A percentile compares a stretch with the other conserved stretches of the same genome.
phyloP scores from a whole-genome alignment of 768 basidiomycete species.

The Russula virescens region DNA sequence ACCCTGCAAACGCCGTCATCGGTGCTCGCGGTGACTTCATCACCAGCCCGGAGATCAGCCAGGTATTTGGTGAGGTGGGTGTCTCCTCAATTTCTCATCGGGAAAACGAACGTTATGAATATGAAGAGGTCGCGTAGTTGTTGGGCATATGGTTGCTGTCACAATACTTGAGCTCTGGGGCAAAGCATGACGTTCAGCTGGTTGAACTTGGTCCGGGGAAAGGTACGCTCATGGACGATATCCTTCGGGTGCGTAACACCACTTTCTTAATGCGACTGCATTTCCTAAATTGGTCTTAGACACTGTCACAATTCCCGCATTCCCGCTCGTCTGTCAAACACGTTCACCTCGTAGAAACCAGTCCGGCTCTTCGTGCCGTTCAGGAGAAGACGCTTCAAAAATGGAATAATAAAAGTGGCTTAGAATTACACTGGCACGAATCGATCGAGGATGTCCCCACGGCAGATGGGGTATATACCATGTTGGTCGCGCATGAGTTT shows the following conservation, averaged over 20 bases:
- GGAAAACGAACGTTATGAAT: slow-evolving; percentile 36
- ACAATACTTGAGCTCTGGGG: slow-evolving; percentile 58
- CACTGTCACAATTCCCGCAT: slow-evolving; percentile 44
- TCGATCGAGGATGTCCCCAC: slow-evolving; percentile 60
- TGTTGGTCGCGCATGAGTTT: slow-evolving; percentile 93
- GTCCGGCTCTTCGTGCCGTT: slow-evolving; percentile 53
- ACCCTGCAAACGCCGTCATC: slow-evolving; percentile 65
- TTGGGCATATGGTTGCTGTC: slow-evolving; percentile 82
- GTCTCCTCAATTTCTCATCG: neutral
- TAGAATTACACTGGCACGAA: slow-evolving; percentile 63
- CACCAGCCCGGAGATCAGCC: slow-evolving; percentile 94
- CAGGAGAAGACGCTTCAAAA: slow-evolving; percentile 50
- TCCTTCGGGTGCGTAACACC: slow-evolving; percentile 61
- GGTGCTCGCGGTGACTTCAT: slow-evolving; percentile 89
- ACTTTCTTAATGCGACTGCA: neutral
- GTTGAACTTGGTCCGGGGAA: slow-evolving; percentile 93
- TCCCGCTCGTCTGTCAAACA: slow-evolving; percentile 34
- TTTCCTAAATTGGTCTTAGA: slow-evolving; percentile 33
- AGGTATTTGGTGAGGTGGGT: slow-evolving; percentile 92
- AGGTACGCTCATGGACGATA: slow-evolving; percentile 87
- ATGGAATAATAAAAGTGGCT: slow-evolving; percentile 30
- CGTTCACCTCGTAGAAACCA: slow-evolving; percentile 81
- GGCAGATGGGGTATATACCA: slow-evolving; percentile 55
- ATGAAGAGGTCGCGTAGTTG: slow-evolving; percentile 47
- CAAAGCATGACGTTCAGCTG: slow-evolving; percentile 50